A percentile compares a stretch with the other conserved stretches of the same genome.
phyloP scores from a whole-genome alignment of 2,329 filamentous ascomycete species.

The Paecilomyces sp. region DNA sequence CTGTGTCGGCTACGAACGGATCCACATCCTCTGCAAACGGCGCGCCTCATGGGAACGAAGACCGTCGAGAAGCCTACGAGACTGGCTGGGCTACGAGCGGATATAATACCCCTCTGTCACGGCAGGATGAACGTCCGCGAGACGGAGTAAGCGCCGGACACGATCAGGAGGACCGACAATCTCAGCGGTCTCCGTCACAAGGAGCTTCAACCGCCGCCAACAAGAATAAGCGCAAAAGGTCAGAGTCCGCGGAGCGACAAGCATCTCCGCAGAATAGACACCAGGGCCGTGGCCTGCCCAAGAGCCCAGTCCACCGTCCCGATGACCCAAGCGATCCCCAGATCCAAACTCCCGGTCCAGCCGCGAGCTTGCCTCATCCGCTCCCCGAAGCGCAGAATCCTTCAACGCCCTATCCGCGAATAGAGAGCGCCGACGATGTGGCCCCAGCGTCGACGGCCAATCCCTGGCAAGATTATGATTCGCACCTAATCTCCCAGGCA shows the following conservation, averaged over 20 bases:
- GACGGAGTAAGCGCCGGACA: conserved; percentile 37
- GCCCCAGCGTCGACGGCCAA: conserved; percentile 19
- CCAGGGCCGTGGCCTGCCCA: conserved; percentile 26
- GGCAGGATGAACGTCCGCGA: conserved; percentile 39
- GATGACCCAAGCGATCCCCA: conserved; percentile 24
- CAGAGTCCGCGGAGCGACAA: conserved; percentile 50
- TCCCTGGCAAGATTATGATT: conserved; percentile 33
- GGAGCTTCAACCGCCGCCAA: conserved; percentile 9
- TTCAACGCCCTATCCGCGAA: conserved; percentile 14
- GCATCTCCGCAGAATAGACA: conserved; percentile 26
- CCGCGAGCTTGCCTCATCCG: conserved; percentile 11
- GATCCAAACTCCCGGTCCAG: conserved; percentile 12
- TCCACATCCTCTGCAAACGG: conserved; percentile 7
- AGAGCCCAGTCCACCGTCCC: conserved; percentile 30
- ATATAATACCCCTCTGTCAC: conserved; percentile 14
- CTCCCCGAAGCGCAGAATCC: conserved; percentile 15
- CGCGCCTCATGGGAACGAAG: conserved; percentile 12
- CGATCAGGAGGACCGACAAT: conserved; percentile 16
- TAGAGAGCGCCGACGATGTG: conserved; percentile 23
- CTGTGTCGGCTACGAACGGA: conserved; percentile 8
- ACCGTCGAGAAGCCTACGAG: conserved; percentile 12
- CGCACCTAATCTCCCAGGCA: conserved; percentile 37
- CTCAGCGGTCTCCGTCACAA: conserved; percentile 19
- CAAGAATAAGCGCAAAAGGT: conserved; percentile 62
- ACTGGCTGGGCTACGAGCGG: conserved; percentile 10